phyloP scores from a whole-genome alignment of 176 grass and related monocot species.

The Rhynchospora breviuscula region DNA sequence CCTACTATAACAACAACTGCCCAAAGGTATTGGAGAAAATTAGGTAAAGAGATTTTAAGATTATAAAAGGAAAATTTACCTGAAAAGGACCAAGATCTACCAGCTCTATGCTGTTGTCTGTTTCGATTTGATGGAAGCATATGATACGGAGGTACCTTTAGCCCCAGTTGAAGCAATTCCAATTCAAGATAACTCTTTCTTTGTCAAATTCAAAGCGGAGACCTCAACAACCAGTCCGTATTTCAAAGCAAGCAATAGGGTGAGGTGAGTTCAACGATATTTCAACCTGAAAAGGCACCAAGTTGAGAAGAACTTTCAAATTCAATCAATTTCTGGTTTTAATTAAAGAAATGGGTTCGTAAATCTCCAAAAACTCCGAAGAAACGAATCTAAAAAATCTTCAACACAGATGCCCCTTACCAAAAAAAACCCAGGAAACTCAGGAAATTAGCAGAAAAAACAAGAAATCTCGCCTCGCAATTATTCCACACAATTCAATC shows the following conservation, averaged over 20 bases:
- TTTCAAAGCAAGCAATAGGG: conserved; percentile 9
- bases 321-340: not conserved
- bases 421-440: not conserved
- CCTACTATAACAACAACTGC: conserved; percentile 16
- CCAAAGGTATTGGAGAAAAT: conserved; percentile 4
- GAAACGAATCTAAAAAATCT: not conserved
- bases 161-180: conserved; percentile 14
- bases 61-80: conserved; percentile 33
- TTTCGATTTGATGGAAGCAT: conserved; percentile 63
- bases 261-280: conserved; percentile 2
- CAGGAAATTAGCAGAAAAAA: not conserved
- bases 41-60: not conserved
- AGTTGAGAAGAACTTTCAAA: not conserved
- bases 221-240: conserved; percentile 10
- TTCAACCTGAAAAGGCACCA: conserved; percentile 11
- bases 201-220: not conserved
- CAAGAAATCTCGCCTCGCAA: not conserved
- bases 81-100: conserved; percentile 89
- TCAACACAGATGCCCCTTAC: not conserved
- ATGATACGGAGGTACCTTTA: conserved; percentile 11
- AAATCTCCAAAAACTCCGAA: not conserved
- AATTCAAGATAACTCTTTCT: not conserved
- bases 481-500: not conserved
- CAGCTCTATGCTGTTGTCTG: conserved; percentile 68
- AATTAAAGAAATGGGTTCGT: not conserved